Evolutionary conservation across 2,329 filamentous ascomycete species (phyloP), one percentile per base, ranked within the genome.

Genomic region (Alternaria conjuncta): DNA sequence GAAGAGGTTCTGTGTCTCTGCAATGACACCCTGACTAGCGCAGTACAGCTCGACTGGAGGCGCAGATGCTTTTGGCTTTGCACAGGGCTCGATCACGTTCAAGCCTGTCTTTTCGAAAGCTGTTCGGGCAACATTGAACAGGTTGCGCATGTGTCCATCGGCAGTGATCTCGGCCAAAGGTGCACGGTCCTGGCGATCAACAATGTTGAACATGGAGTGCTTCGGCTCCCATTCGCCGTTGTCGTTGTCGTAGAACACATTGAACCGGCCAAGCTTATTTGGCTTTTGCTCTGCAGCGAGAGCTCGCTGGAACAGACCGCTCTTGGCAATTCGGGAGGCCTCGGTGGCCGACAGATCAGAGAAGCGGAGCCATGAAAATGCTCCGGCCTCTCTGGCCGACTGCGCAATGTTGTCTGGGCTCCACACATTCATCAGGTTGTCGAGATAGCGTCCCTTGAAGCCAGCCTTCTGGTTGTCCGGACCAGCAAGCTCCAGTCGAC

Each of bases 351-450:
- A 96, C 0, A 86, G 84, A 71, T 97, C 93, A 4, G 92, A 88
- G 73, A 99, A 97, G 5, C 94, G 90, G 63, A 98, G 85, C 89
- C 94, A 99, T 0, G 94, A 95, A 79, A 98, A 98, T 2, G 89
- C 86, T 13, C 88, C 87, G 54, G 86, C 84, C 1, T 86, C 85
- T 21, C 85, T 83, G 11, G 86, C 80, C 68, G 89, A 93, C 51
- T 88, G 83, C 12, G 86, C 85, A 46, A 97, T 87, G 71, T 97
- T 89, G 54, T 95, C 90, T 0, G 93, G 90, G 1, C 89, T 88
- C 90, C 93, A 99, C 56, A 99, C 90, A 75, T 96, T 97, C 89
- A 98, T 90, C 80, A 97, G 82, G 69, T 96, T 90, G 30, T 88
- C 83, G 21, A 98, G 81, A 68, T 91, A 93, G 77, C 91, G 92